Percentiles rank a stretch among this genome's conserved stretches.
These are phyloP conservation scores for Penicillium sp. DNA, from an alignment of 2,329 filamentous ascomycete species.

Conservation along the genomic window DNA sequence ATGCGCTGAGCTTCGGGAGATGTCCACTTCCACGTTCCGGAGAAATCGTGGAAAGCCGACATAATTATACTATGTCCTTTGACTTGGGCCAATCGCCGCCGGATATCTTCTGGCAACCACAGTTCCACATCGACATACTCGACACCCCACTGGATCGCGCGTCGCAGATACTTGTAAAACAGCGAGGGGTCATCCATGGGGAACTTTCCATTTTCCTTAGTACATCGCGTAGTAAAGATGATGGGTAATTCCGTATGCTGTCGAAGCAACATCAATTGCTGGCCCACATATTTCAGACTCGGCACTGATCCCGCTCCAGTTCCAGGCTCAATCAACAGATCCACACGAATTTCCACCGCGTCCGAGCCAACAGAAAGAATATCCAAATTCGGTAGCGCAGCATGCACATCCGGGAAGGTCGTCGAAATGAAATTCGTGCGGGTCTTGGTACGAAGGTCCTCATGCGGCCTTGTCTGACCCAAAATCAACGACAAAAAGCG, in stretches of 20 bases:
- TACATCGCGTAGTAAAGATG: conserved; percentile 83
- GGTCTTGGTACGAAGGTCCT: conserved; percentile 68
- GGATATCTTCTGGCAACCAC: conserved; percentile 78
- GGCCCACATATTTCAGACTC: conserved; percentile 79
- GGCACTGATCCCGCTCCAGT: conserved; percentile 66
- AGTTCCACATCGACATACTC: conserved; percentile 89
- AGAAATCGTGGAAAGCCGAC: conserved; percentile 90
- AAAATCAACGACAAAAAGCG: conserved; percentile 78
- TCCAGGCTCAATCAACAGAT: conserved; percentile 73
- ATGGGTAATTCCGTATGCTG: conserved; percentile 87
- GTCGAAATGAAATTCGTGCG: conserved; percentile 85
- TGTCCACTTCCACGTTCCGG: conserved; percentile 80
- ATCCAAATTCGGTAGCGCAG: conserved; percentile 79
- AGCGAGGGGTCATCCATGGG: conserved; percentile 77
- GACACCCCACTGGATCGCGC: conserved; percentile 84
- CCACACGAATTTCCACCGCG: conserved; percentile 80
- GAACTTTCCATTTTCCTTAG: conserved; percentile 77
- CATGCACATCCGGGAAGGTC: conserved; percentile 82
- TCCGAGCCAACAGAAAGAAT: conserved; percentile 85
- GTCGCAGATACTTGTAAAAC: conserved; percentile 77
- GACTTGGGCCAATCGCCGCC: conserved; percentile 65
- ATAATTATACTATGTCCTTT: conserved; percentile 82
- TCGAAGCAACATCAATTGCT: conserved; percentile 80
- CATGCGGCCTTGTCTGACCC: conserved; percentile 76
- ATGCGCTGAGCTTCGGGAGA: conserved; percentile 70